Percentiles rank a stretch among this genome's conserved stretches.
These are phyloP conservation scores for Cocos nucifera DNA, from an alignment of 176 grass and related monocot species.

Conservation along the genomic window DNA sequence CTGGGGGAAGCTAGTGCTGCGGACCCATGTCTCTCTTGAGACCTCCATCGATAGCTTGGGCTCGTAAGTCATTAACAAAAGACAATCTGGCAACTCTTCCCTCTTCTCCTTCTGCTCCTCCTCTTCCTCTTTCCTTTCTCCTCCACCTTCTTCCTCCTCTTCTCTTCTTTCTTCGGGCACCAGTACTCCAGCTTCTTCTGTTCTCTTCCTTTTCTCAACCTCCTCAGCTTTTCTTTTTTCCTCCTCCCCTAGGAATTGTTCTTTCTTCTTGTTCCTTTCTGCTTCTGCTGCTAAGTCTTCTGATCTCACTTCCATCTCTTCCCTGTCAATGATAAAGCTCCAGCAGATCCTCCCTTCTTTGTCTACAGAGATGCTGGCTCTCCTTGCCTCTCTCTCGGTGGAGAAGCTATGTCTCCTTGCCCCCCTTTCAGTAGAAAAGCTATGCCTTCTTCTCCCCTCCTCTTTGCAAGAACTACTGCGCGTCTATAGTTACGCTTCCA, in stretches of 20 bases:
- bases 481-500: no score
- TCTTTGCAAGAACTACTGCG: constrained; percentile 36
- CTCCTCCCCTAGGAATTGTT: no score
- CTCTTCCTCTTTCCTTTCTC: constrained; percentile 19
- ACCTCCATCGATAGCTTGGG: constrained; percentile 99
- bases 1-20: constrained; percentile 73
- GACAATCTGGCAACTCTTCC: constrained; percentile 68
- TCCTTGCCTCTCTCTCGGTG: constrained; percentile 51
- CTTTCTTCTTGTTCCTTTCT: constrained; percentile 8
- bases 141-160: constrained; percentile 8
- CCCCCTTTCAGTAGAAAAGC: constrained; percentile 74
- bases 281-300: constrained; percentile 25
- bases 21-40: constrained; percentile 90
- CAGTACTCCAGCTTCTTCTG: no score
- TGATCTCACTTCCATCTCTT: constrained; percentile 33
- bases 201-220: no score
- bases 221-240: no score
- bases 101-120: constrained; percentile 16
- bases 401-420: constrained; percentile 51
- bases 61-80: constrained; percentile 93
- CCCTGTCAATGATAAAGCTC: constrained; percentile 86
- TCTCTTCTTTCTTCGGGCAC: constrained; percentile 42
- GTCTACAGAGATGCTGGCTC: constrained; percentile 67
- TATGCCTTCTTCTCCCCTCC: constrained; percentile 43
- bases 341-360: constrained; percentile 42